These are phyloP conservation scores for Ogataea kodamae DNA, from an alignment of 805 yeast species.

Conservation along the genomic window DNA sequence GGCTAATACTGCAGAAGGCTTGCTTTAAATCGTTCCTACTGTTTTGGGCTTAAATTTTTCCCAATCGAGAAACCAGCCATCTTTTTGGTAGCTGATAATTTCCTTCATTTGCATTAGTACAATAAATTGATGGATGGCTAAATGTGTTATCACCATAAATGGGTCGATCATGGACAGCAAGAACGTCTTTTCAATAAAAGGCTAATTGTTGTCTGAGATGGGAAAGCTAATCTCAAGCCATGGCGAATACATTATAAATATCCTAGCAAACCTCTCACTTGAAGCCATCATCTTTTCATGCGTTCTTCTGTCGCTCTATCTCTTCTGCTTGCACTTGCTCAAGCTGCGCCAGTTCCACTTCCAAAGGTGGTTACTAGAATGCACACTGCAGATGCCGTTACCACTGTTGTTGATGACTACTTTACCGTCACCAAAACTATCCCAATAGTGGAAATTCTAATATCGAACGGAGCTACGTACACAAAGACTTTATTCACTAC, in stretches of 20 bases:
- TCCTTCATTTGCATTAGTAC: constrained; percentile 7
- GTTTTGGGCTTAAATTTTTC: no score
- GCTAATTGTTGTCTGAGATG: no score
- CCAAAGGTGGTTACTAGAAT: constrained; percentile 27
- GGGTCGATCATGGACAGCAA: background rate
- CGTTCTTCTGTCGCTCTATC: constrained; percentile 11
- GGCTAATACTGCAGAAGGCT: background rate
- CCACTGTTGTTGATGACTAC: constrained; percentile 30
- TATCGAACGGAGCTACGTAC: constrained; percentile 49
- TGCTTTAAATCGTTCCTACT: no score
- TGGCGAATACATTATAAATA: background rate
- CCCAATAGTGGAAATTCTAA: constrained; percentile 51
- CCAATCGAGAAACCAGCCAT: constrained; percentile 11
- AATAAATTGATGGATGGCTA: constrained; percentile 9
- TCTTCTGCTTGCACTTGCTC: constrained; percentile 11
- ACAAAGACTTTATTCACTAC: constrained; percentile 44
- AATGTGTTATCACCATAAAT: constrained; percentile 1
- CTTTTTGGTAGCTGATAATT: constrained; percentile 3
- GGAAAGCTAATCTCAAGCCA: no score
- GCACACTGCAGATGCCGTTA: constrained; percentile 33
- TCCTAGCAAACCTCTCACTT: background rate
- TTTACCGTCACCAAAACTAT: constrained; percentile 47
- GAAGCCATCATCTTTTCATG: constrained; percentile 7
- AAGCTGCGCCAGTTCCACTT: constrained; percentile 22
- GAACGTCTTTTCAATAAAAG: background rate